Conservation (phyloP, 495 filamentous ascomycete species). For the Penicillium goetzii region DNA sequence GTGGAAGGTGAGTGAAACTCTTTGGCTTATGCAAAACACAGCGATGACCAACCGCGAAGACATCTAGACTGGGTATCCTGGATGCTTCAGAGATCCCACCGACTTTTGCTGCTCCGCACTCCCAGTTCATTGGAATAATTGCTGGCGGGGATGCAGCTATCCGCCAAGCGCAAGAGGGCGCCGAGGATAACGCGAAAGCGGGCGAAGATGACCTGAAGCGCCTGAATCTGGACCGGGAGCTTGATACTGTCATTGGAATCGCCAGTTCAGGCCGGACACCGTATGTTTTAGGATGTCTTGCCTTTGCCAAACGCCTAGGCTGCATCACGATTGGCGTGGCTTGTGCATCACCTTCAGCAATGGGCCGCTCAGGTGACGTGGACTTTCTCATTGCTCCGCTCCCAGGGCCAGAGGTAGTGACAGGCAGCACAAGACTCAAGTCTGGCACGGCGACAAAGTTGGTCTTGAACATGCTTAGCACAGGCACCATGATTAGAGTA, state of each 20-base stretch:
- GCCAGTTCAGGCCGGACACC: constrained; percentile 48
- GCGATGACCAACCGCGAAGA: constrained; percentile 2
- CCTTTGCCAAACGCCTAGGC: constrained; percentile 36
- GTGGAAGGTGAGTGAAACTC: constrained; percentile 36
- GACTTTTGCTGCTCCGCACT: constrained; percentile 41
- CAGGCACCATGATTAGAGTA: constrained; percentile 42
- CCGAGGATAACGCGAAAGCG: constrained; percentile 37
- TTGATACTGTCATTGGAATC: constrained; percentile 45
- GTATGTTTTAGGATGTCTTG: constrained; percentile 43
- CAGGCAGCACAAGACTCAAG: constrained; percentile 47
- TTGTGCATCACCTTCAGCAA: constrained; percentile 38
- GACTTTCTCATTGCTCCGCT: constrained; percentile 39
- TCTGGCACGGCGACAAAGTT: constrained; percentile 45
- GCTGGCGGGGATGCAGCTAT: constrained; percentile 47
- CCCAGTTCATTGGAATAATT: constrained; percentile 43
- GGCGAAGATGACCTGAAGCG: constrained; percentile 31
- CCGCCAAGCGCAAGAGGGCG: constrained; percentile 44
- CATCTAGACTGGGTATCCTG: constrained; percentile 41
- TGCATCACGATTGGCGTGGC: constrained; percentile 42
- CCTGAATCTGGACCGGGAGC: constrained; percentile 32
- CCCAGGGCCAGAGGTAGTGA: constrained; percentile 42
- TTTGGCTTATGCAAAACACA: background rate
- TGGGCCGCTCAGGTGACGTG: constrained; percentile 32
- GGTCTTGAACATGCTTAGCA: constrained; percentile 47
- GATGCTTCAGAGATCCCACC: constrained; percentile 47